A percentile compares a stretch with the other conserved stretches of the same genome.
phyloP scores from a whole-genome alignment of 2,329 filamentous ascomycete genomes.

The Fusarium bactridioides region DNA sequence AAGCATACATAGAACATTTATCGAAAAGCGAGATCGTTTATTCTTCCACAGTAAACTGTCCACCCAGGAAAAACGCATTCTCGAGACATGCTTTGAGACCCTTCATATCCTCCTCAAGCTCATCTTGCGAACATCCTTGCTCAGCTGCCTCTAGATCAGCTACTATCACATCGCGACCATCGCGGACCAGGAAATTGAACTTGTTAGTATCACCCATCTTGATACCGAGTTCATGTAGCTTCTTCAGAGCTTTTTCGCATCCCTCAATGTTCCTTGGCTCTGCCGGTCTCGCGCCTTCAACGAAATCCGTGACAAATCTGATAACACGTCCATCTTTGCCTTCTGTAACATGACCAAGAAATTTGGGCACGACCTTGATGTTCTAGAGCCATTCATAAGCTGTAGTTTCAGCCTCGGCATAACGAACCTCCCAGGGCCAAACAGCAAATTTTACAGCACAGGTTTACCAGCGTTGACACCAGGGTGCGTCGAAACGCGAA shows the following conservation, averaged over 20 bases:
- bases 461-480: constrained; percentile 23
- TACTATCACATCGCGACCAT: constrained; percentile 30
- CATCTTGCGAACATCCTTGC: constrained; percentile 19
- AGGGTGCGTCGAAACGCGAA: constrained; percentile 39
- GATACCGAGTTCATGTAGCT: constrained; percentile 40
- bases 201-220: constrained; percentile 44
- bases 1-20: neutral
- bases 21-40: neutral
- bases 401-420: constrained; percentile 37
- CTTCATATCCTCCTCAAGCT: constrained; percentile 39
- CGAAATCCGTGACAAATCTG: constrained; percentile 39
- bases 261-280: constrained; percentile 31
- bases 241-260: constrained; percentile 36
- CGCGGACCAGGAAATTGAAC: constrained; percentile 42
- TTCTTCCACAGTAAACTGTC: neutral
- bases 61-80: neutral
- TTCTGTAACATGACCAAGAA: constrained; percentile 44
- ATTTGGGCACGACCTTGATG: constrained; percentile 37
- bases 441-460: constrained; percentile 41
- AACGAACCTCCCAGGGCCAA: constrained; percentile 41
- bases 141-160: constrained; percentile 40
- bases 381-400: constrained; percentile 41
- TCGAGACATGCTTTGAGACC: constrained; percentile 24
- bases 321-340: constrained; percentile 36
- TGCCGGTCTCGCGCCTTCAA: constrained; percentile 34